Evolutionary conservation across 768 basidiomycete genomes (phyloP).

Genomic region (Russula sp.): DNA sequence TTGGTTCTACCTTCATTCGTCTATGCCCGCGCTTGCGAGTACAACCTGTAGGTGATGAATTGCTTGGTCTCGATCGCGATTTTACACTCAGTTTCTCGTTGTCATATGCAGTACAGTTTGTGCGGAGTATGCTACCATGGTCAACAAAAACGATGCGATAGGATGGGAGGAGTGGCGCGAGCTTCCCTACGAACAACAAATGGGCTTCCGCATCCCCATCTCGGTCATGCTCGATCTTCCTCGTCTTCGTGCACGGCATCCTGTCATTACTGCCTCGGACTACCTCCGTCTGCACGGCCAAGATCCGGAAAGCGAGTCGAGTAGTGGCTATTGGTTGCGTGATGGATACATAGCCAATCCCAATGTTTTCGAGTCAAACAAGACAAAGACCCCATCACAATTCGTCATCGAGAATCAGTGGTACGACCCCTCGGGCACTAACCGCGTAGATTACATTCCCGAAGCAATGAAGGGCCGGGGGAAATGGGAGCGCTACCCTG

Average conservation of each 20-base stretch:
- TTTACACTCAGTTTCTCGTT: background rate
- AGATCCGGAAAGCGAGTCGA: constrained; percentile 29
- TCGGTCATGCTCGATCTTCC: constrained; percentile 38
- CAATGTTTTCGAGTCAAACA: constrained; percentile 25
- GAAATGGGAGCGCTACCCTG: constrained; percentile 24
- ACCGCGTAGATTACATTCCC: constrained; percentile 34
- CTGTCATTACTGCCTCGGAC: constrained; percentile 37
- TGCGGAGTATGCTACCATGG: constrained; percentile 36
- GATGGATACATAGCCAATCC: constrained; percentile 29
- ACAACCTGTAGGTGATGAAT: constrained; percentile 28
- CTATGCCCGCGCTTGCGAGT: constrained; percentile 41
- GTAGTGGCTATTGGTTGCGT: constrained; percentile 35
- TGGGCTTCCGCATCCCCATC: constrained; percentile 33
- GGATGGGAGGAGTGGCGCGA: constrained; percentile 37
- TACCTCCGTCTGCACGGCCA: constrained; percentile 37
- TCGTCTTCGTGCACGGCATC: constrained; percentile 31
- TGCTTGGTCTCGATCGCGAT: constrained; percentile 3
- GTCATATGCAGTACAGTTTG: constrained; percentile 28
- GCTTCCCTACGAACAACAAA: constrained; percentile 31
- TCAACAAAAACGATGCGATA: constrained; percentile 39
- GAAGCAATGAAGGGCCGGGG: constrained; percentile 30
- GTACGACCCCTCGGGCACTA: constrained; percentile 33
- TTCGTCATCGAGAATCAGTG: constrained; percentile 34
- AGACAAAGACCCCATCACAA: constrained; percentile 25
- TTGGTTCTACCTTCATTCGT: constrained; percentile 39